Percentiles rank a stretch among this genome's conserved stretches.
Evolutionary conservation across 768 basidiomycete genomes (phyloP).

Genomic region (Russula earlei): DNA sequence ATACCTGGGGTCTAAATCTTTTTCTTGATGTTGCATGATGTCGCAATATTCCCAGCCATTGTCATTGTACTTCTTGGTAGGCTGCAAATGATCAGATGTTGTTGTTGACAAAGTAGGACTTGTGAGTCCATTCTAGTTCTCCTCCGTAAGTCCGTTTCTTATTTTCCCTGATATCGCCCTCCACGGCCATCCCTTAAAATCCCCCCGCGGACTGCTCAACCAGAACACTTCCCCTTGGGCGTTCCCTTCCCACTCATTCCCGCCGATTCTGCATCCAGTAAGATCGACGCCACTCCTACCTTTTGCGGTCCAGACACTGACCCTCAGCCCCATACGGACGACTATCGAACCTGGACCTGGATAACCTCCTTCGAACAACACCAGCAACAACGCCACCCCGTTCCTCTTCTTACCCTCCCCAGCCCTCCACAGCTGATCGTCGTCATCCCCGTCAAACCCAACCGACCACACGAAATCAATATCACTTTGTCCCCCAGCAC

Average conservation of each 20-base stretch:
- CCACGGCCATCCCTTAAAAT: neutral
- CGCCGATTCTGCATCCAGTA: constrained; percentile 1
- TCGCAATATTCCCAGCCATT: too few relatives aligned
- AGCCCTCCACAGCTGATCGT: neutral
- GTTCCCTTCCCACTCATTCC: neutral
- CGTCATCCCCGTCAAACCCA: neutral
- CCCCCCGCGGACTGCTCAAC: neutral
- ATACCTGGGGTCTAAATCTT: too few relatives aligned
- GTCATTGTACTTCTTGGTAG: too few relatives aligned
- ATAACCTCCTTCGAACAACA: neutral
- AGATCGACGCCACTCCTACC: constrained; percentile 21
- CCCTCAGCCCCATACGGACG: neutral
- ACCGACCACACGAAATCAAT: neutral
- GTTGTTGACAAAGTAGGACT: too few relatives aligned
- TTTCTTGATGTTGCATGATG: too few relatives aligned
- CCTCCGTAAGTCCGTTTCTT: too few relatives aligned
- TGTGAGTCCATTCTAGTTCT: too few relatives aligned
- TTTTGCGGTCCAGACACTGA: constrained; percentile 19
- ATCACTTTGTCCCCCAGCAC: constrained; percentile 14
- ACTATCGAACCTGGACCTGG: constrained; percentile 17
- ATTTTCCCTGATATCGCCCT: too few relatives aligned
- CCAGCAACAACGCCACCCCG: neutral
- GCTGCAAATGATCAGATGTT: too few relatives aligned
- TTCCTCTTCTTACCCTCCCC: neutral
- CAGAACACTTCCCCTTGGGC: constrained; percentile 1